Evolutionary conservation across 257 asterid species (phyloP).

Genomic region (Eucommia ulmoides): DNA sequence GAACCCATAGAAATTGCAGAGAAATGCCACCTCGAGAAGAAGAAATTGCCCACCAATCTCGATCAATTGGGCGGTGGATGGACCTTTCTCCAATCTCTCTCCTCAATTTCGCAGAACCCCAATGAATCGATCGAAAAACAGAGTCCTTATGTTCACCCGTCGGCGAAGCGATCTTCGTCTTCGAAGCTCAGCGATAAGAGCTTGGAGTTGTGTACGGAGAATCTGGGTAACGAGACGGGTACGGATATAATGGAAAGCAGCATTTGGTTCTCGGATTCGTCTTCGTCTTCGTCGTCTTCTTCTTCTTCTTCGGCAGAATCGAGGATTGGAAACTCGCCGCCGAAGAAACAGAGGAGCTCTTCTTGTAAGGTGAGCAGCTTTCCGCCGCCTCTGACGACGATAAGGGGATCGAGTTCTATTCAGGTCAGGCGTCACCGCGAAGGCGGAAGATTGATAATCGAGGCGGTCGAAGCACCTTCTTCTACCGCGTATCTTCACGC

Average conservation of each 20-base stretch:
- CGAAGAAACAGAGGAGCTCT: not conserved
- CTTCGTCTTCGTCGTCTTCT: slow-evolving; percentile 6
- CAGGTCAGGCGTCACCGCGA: slow-evolving; percentile 49
- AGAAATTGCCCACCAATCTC: not conserved
- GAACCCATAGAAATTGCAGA: not conserved
- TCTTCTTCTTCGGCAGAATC: not conserved
- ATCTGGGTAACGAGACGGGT: slow-evolving; percentile 76
- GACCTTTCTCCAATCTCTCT: slow-evolving; percentile 29
- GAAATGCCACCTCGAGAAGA: slow-evolving; percentile 1
- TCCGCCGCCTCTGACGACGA: slow-evolving; percentile 92
- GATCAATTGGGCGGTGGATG: slow-evolving; percentile 21
- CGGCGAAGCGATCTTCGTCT: slow-evolving; percentile 12
- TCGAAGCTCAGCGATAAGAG: slow-evolving; percentile 36
- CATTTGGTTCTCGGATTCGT: slow-evolving; percentile 30
- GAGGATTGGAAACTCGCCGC: not conserved
- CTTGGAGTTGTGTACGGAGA: slow-evolving; percentile 73
- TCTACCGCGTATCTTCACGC: slow-evolving; percentile 39
- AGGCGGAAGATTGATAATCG: slow-evolving; percentile 58
- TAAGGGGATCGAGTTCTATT: slow-evolving; percentile 41
- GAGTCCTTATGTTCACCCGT: slow-evolving; percentile 22
- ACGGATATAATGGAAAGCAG: slow-evolving; percentile 31
- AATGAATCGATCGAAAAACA: slow-evolving; percentile 8
- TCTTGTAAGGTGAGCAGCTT: not conserved
- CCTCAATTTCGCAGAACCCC: slow-evolving; percentile 5
- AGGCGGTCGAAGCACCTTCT: slow-evolving; percentile 50